These are phyloP conservation scores for Micromonas pusilla DNA, from an alignment of 139 green algal genomes.

Conservation along the genomic window DNA sequence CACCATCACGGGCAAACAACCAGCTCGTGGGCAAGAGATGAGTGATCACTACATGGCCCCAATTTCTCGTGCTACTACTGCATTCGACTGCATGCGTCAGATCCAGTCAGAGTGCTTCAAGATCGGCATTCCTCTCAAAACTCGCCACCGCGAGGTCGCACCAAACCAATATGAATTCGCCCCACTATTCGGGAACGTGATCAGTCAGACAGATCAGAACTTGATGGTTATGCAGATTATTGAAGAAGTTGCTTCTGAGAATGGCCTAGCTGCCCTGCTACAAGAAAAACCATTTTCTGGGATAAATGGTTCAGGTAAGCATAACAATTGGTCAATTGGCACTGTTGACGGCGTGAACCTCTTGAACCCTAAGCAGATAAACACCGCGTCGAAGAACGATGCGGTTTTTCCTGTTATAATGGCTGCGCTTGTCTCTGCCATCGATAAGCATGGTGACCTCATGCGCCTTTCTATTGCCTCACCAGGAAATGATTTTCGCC, in stretches of 20 bases:
- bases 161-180: conserved; percentile 40
- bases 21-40: conserved; percentile 33
- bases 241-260: conserved; percentile 32
- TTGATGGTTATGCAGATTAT: conserved; percentile 40
- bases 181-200: conserved; percentile 32
- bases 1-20: conserved; percentile 24
- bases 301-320: conserved; percentile 39
- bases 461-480: conserved; percentile 33
- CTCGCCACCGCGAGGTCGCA: conserved; percentile 37
- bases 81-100: conserved; percentile 29
- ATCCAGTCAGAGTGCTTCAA: conserved; percentile 36
- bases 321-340: conserved; percentile 39
- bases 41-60: conserved; percentile 38
- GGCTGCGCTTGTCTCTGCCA: conserved; percentile 25
- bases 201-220: conserved; percentile 35
- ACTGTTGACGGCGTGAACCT: conserved; percentile 29
- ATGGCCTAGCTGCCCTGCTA: conserved; percentile 34
- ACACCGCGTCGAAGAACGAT: neutral
- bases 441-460: conserved; percentile 37
- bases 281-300: conserved; percentile 39
- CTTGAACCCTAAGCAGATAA: conserved; percentile 32
- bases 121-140: conserved; percentile 36
- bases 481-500: conserved; percentile 38
- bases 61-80: conserved; percentile 14
- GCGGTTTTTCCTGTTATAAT: conserved; percentile 35